Conservation (phyloP, 192 early-diverging fungal species). For the Coemansia javaensis region DNA sequence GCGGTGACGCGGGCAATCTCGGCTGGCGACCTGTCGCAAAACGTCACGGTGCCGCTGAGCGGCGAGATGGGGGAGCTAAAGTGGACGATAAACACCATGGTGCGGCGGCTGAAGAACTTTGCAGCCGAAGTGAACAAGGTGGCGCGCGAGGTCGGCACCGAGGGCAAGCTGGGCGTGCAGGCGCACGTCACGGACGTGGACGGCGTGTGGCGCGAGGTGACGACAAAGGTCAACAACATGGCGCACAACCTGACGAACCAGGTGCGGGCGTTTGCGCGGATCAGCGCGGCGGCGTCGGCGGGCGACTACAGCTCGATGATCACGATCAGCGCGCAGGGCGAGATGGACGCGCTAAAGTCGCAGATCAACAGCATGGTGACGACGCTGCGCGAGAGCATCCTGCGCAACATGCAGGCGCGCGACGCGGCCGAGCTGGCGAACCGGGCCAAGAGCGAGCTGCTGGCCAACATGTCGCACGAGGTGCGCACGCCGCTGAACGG, state of each 20-base stretch:
- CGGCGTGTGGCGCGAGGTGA: conserved; percentile 75
- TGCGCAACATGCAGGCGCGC: conserved; percentile 72
- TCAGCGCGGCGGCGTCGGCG: conserved; percentile 65
- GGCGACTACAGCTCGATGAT: conserved; percentile 71
- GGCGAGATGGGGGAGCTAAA: conserved; percentile 62
- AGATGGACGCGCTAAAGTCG: conserved; percentile 79
- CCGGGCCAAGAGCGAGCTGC: conserved; percentile 68
- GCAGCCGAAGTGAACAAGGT: conserved; percentile 61
- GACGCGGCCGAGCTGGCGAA: conserved; percentile 79
- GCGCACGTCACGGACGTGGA: conserved; percentile 66
- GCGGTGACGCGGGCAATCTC: conserved; percentile 65
- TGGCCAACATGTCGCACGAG: conserved; percentile 80
- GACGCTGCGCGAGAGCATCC: conserved; percentile 69
- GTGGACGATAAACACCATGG: conserved; percentile 61
- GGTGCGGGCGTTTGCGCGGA: conserved; percentile 77
- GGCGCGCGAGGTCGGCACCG: conserved; percentile 61
- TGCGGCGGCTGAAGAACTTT: conserved; percentile 55
- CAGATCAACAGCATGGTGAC: conserved; percentile 84
- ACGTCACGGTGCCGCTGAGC: conserved; percentile 49
- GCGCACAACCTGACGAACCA: conserved; percentile 69
- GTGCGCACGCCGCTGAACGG: conserved; percentile 83
- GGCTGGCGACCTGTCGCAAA: conserved; percentile 54
- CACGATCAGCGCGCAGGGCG: conserved; percentile 73
- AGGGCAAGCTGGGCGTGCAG: conserved; percentile 74
- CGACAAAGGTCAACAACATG: conserved; percentile 72